Percentiles rank a stretch among this genome's conserved stretches.
phyloP scores from a whole-genome alignment of 768 basidiomycete genomes.

The Mycena kentingensis region DNA sequence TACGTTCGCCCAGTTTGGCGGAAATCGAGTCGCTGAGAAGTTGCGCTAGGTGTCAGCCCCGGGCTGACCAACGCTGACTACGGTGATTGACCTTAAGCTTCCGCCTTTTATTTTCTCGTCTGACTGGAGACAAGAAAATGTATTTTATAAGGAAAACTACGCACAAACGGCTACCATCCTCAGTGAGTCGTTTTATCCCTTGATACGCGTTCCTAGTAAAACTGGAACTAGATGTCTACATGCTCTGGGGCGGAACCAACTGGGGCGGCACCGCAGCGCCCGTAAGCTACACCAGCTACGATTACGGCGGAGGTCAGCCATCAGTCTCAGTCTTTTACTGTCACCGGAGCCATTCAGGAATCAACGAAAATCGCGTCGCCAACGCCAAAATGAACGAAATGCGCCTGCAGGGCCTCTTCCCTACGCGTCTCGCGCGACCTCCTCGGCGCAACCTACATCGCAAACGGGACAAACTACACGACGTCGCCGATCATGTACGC shows the following conservation, averaged over 20 bases:
- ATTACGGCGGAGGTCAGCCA: conserved; percentile 53
- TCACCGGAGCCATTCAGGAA: conserved; percentile 34
- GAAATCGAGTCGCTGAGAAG: neutral
- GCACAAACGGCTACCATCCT: conserved; percentile 54
- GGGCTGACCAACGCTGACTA: conserved; percentile 46
- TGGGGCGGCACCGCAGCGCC: conserved; percentile 62
- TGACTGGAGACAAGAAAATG: conserved; percentile 38
- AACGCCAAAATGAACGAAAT: conserved; percentile 54
- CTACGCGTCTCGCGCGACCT: conserved; percentile 54
- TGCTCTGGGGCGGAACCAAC: conserved; percentile 67
- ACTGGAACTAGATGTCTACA: conserved; percentile 45
- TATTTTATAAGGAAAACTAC: conserved; percentile 57
- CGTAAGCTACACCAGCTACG: conserved; percentile 62
- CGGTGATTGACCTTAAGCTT: no score
- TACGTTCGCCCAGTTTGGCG: conserved; percentile 24
- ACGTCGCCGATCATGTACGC: conserved; percentile 45
- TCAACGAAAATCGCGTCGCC: conserved; percentile 53
- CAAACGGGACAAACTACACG: conserved; percentile 53
- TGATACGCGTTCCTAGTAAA: conserved; percentile 18
- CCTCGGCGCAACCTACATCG: conserved; percentile 43
- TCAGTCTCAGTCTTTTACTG: neutral
- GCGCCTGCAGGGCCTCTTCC: conserved; percentile 56
- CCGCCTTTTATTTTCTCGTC: neutral
- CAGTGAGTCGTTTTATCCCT: conserved; percentile 34
- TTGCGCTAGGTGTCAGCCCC: conserved; percentile 28